Percentiles rank a stretch among this genome's conserved stretches.
Conservation (phyloP, 176 grass and related monocot genomes). For the Raddia distichophylla region DNA sequence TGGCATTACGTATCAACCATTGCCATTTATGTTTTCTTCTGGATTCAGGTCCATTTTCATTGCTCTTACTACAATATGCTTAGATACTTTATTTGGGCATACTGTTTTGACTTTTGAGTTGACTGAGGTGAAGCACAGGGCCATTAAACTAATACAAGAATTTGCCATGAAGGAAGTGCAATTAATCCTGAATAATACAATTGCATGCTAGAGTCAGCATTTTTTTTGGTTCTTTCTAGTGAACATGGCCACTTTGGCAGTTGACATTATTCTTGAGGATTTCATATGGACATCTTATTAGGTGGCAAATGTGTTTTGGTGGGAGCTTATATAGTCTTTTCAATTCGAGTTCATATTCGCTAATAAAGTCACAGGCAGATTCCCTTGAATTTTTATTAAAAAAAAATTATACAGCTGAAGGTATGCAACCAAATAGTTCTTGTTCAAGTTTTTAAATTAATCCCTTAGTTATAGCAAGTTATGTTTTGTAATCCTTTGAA, state of each 20-base stretch:
- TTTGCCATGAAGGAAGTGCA: conserved; percentile 19
- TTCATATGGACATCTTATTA: background rate
- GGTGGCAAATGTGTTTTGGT: background rate
- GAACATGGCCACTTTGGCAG: background rate
- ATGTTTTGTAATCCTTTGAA: background rate
- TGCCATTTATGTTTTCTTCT: conserved; percentile 68
- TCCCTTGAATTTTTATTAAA: background rate
- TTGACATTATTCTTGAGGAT: background rate
- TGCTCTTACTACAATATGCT: conserved; percentile 24
- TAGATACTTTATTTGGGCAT: conserved; percentile 24
- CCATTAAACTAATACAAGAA: background rate
- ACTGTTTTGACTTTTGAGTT: conserved; percentile 17
- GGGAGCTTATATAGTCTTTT: conserved; percentile 1
- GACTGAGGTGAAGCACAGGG: conserved; percentile 22
- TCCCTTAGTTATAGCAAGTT: background rate
- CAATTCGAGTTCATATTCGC: conserved; percentile 22
- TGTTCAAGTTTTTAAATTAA: background rate
- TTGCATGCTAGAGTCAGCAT: background rate
- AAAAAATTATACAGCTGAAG: background rate
- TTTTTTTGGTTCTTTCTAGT: conserved; percentile 1
- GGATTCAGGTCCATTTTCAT: conserved; percentile 69
- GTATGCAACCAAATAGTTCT: background rate
- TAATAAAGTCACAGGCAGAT: background rate
- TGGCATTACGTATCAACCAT: conserved; percentile 64
- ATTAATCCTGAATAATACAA: conserved; percentile 16